phyloP scores from a whole-genome alignment of 768 basidiomycete genomes.

The Rhizopogon vulgaris region DNA sequence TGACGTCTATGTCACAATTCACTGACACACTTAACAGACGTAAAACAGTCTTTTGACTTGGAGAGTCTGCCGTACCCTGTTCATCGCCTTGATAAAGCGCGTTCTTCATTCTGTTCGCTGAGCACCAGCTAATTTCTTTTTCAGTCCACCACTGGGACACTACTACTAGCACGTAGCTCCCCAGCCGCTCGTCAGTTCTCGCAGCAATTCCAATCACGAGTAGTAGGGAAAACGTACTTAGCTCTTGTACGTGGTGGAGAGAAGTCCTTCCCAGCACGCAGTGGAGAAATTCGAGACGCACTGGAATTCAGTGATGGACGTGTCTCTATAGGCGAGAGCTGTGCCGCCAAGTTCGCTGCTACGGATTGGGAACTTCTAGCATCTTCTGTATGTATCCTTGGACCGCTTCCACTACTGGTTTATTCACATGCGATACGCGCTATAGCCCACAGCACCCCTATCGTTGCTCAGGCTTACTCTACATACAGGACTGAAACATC shows the following conservation, averaged over 20 bases:
- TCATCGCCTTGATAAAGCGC: slow-evolving; percentile 65
- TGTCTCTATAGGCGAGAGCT: slow-evolving; percentile 27
- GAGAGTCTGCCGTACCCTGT: slow-evolving; percentile 39
- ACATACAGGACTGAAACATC: slow-evolving; percentile 63
- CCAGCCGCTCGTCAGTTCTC: slow-evolving; percentile 42
- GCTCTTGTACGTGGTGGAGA: slow-evolving; percentile 54
- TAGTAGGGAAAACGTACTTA: slow-evolving; percentile 53
- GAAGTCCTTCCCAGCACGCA: slow-evolving; percentile 35
- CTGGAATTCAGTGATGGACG: slow-evolving; percentile 41
- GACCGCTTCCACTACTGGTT: neutral
- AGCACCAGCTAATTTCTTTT: neutral
- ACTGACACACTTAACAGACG: slow-evolving; percentile 15
- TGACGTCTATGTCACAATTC: neutral
- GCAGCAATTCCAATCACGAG: slow-evolving; percentile 44
- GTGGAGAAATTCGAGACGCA: slow-evolving; percentile 37
- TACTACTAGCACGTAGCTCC: slow-evolving; percentile 47
- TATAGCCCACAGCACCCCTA: slow-evolving; percentile 38
- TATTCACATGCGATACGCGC: slow-evolving; percentile 16
- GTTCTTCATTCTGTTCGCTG: neutral
- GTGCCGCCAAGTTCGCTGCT: slow-evolving; percentile 27
- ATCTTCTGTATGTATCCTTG: slow-evolving; percentile 43
- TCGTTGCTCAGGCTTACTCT: slow-evolving; percentile 52
- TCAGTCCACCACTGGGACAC: slow-evolving; percentile 58
- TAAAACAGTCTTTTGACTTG: slow-evolving; percentile 26
- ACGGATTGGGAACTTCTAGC: slow-evolving; percentile 53